A percentile compares a stretch with the other conserved stretches of the same genome.
These are phyloP conservation scores for Aureobasidium pullulans DNA, from an alignment of 2,329 filamentous ascomycete genomes.

Conservation along the genomic window DNA sequence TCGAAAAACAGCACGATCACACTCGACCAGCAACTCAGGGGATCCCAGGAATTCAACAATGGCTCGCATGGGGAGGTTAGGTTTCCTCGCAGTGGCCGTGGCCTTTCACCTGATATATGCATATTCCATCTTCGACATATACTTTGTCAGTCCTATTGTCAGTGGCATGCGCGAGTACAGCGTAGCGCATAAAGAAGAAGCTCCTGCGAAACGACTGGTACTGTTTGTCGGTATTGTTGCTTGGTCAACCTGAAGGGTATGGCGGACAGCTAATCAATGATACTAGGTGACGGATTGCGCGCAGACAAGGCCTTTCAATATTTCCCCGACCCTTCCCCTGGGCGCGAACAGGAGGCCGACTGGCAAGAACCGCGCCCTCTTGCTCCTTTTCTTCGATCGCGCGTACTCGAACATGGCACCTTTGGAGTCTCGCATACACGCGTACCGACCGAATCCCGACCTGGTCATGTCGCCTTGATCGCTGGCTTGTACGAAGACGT, in stretches of 20 bases:
- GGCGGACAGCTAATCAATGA: not conserved
- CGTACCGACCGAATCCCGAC: slow-evolving; percentile 91
- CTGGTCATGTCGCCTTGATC: slow-evolving; percentile 93
- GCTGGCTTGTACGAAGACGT: slow-evolving; percentile 97
- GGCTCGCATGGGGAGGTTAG: slow-evolving; percentile 59
- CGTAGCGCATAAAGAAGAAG: slow-evolving; percentile 61
- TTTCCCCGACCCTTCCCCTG: slow-evolving; percentile 75
- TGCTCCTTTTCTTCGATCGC: slow-evolving; percentile 83
- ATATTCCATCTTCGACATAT: slow-evolving; percentile 95
- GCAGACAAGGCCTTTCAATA: slow-evolving; percentile 97
- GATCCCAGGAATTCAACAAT: slow-evolving; percentile 24
- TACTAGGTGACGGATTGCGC: slow-evolving; percentile 72
- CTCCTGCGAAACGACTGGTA: slow-evolving; percentile 83
- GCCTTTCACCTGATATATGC: slow-evolving; percentile 92
- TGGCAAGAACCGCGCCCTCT: slow-evolving; percentile 71
- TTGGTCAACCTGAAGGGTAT: not conserved
- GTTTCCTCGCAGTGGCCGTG: slow-evolving; percentile 81
- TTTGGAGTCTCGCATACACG: slow-evolving; percentile 97
- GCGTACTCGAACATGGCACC: slow-evolving; percentile 80
- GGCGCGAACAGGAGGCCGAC: slow-evolving; percentile 48
- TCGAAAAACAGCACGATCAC: not conserved
- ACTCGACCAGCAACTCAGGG: not conserved
- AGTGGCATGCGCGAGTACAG: slow-evolving; percentile 83
- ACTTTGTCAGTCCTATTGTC: slow-evolving; percentile 96
- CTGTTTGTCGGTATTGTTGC: slow-evolving; percentile 71